A percentile compares a stretch with the other conserved stretches of the same genome.
Conservation (phyloP, 2,329 filamentous ascomycete genomes). For the Teratosphaeria viscida region DNA sequence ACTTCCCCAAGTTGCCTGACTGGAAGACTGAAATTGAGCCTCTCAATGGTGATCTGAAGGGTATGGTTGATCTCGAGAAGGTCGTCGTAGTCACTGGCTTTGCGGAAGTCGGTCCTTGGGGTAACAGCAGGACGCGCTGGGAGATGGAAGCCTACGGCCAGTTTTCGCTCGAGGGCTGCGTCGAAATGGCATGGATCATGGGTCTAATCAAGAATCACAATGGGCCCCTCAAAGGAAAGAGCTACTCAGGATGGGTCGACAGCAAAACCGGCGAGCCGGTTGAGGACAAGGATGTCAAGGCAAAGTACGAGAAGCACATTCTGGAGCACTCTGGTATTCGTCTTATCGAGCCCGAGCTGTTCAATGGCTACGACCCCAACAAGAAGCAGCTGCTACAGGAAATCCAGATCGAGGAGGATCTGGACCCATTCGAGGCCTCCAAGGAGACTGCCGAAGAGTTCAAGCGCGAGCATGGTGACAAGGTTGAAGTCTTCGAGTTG, state of each 20-base stretch:
- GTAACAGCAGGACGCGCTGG: slow-evolving; percentile 95
- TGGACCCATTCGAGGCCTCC: slow-evolving; percentile 92
- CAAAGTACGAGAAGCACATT: slow-evolving; percentile 94
- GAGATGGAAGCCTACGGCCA: slow-evolving; percentile 97
- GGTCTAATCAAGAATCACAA: slow-evolving; percentile 98
- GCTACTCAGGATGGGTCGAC: slow-evolving; percentile 95
- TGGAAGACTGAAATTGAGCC: slow-evolving; percentile 88
- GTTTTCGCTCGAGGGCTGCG: slow-evolving; percentile 93
- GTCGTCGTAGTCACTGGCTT: slow-evolving; percentile 97
- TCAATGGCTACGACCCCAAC: slow-evolving; percentile 92
- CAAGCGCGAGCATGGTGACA: slow-evolving; percentile 91
- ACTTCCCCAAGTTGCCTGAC: slow-evolving; percentile 81
- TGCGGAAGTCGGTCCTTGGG: slow-evolving; percentile 92
- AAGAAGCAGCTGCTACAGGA: slow-evolving; percentile 98
- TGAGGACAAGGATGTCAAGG: slow-evolving; percentile 95
- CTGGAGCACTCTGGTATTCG: slow-evolving; percentile 95
- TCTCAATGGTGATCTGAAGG: slow-evolving; percentile 78
- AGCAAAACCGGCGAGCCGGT: slow-evolving; percentile 88
- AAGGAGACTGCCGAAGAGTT: slow-evolving; percentile 98
- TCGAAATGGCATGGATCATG: slow-evolving; percentile 99
- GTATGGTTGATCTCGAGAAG: slow-evolving; percentile 98
- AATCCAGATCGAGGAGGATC: slow-evolving; percentile 91
- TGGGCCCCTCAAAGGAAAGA: slow-evolving; percentile 87
- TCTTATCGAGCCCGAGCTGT: slow-evolving; percentile 92
- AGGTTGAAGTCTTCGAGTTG: slow-evolving; percentile 95